A percentile compares a stretch with the other conserved stretches of the same genome.
phyloP scores from a whole-genome alignment of 768 basidiomycete genomes.

The Guyanaporus albipodus region DNA sequence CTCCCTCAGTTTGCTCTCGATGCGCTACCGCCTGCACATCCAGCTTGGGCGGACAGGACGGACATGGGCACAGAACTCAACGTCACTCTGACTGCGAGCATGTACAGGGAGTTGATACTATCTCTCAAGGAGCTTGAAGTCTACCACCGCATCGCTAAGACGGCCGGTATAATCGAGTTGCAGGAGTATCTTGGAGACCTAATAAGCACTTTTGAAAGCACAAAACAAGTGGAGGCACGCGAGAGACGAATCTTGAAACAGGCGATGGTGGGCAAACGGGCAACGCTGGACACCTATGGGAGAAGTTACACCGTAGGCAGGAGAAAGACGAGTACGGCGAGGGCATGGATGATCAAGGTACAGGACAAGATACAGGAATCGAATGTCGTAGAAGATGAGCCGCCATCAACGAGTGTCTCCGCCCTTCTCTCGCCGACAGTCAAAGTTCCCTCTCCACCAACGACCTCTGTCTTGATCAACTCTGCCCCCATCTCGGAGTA shows the following conservation, averaged over 20 bases:
- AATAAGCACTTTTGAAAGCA: constrained; percentile 62
- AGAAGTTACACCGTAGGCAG: constrained; percentile 82
- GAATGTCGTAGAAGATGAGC: neutral
- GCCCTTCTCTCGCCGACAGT: constrained; percentile 18
- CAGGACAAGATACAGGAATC: constrained; percentile 34
- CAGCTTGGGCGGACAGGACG: constrained; percentile 64
- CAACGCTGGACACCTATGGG: constrained; percentile 68
- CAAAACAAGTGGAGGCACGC: constrained; percentile 48
- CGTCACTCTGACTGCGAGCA: constrained; percentile 58
- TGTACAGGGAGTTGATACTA: constrained; percentile 61
- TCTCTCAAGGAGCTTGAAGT: constrained; percentile 68
- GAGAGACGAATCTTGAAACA: constrained; percentile 25
- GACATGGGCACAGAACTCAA: constrained; percentile 58
- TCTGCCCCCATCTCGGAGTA: constrained; percentile 73
- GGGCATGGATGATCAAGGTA: constrained; percentile 89
- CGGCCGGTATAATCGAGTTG: constrained; percentile 39
- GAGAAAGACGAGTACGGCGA: constrained; percentile 85
- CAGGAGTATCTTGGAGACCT: constrained; percentile 58
- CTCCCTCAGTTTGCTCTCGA: constrained; percentile 67
- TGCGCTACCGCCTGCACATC: constrained; percentile 52
- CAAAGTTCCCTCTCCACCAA: constrained; percentile 37
- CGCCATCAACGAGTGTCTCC: constrained; percentile 7
- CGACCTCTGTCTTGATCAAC: constrained; percentile 78
- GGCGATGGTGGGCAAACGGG: constrained; percentile 47
- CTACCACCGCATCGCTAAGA: constrained; percentile 35